These are phyloP conservation scores for Suhomyces faveliae DNA, from an alignment of 805 yeast genomes.

Conservation along the genomic window DNA sequence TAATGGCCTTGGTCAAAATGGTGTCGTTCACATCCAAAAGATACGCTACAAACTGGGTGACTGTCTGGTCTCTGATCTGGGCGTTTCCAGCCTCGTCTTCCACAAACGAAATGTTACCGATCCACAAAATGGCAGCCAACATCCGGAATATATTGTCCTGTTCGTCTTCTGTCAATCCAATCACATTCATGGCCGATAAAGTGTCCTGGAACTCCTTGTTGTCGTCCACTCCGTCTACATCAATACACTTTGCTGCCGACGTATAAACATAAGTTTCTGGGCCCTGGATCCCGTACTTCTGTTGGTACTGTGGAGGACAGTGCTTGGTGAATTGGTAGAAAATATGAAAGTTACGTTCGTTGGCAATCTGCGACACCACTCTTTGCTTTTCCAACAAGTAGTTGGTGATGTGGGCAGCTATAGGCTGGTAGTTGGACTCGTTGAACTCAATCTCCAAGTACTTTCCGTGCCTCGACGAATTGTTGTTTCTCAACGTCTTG, in stretches of 20 bases:
- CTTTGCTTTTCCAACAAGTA: conserved; percentile 92
- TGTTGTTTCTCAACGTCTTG: conserved; percentile 83
- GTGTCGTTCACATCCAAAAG: conserved; percentile 75
- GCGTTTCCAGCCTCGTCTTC: conserved; percentile 90
- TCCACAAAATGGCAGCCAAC: conserved; percentile 85
- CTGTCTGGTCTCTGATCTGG: conserved; percentile 75
- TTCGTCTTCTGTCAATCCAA: conserved; percentile 78
- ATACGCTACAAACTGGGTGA: conserved; percentile 94
- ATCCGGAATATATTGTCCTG: conserved; percentile 88
- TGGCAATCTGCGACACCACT: conserved; percentile 90
- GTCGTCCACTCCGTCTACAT: conserved; percentile 88
- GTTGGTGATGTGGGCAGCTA: conserved; percentile 94
- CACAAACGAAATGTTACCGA: conserved; percentile 83
- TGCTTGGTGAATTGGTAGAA: conserved; percentile 94
- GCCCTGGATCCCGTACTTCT: conserved; percentile 81
- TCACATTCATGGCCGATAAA: conserved; percentile 77
- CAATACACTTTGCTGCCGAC: conserved; percentile 77
- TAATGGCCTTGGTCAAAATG: conserved; percentile 62
- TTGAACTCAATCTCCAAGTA: conserved; percentile 90
- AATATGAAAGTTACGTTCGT: conserved; percentile 95
- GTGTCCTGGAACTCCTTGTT: conserved; percentile 76
- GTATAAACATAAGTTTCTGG: conserved; percentile 94
- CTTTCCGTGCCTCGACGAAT: conserved; percentile 90
- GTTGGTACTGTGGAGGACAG: conserved; percentile 81
- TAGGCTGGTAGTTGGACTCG: conserved; percentile 71